Evolutionary conservation across 306 rosid species (phyloP).

Genomic region (Gleditsia sinensis): DNA sequence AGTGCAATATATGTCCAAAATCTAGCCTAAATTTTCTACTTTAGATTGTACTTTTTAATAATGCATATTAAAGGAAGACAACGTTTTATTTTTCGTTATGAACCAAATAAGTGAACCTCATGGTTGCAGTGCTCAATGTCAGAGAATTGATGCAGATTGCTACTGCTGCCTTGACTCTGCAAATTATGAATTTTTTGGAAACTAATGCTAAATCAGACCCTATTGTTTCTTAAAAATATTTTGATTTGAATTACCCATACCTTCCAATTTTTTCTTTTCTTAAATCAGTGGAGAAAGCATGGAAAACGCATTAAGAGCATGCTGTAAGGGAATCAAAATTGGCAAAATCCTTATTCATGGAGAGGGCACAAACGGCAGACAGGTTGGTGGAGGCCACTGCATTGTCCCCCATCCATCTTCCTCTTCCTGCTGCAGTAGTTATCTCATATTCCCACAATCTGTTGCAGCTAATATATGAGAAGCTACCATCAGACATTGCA

Average conservation of each 20-base stretch:
- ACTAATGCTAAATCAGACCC: no score
- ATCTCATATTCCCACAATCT: slow-evolving; percentile 12
- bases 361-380: slow-evolving; percentile 78
- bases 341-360: slow-evolving; percentile 92
- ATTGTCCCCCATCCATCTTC: not conserved
- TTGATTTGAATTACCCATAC: not conserved
- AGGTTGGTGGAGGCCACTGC: slow-evolving; percentile 50
- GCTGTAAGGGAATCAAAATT: slow-evolving; percentile 91
- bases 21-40: not conserved
- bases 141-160: not conserved
- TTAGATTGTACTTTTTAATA: not conserved
- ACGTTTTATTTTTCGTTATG: no score
- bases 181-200: no score
- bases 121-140: not conserved
- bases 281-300: slow-evolving; percentile 84
- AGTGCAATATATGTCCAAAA: not conserved
- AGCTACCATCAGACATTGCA: slow-evolving; percentile 80
- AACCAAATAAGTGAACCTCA: not conserved
- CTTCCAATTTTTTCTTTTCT: not conserved
- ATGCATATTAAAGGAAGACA: no score
- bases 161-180: not conserved
- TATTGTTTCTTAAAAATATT: not conserved
- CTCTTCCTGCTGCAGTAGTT: not conserved
- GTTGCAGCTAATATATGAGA: slow-evolving; percentile 80
- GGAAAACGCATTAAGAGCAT: slow-evolving; percentile 93